Evolutionary conservation across 495 filamentous ascomycete species (phyloP).

Genomic region (Immersiella caudata): DNA sequence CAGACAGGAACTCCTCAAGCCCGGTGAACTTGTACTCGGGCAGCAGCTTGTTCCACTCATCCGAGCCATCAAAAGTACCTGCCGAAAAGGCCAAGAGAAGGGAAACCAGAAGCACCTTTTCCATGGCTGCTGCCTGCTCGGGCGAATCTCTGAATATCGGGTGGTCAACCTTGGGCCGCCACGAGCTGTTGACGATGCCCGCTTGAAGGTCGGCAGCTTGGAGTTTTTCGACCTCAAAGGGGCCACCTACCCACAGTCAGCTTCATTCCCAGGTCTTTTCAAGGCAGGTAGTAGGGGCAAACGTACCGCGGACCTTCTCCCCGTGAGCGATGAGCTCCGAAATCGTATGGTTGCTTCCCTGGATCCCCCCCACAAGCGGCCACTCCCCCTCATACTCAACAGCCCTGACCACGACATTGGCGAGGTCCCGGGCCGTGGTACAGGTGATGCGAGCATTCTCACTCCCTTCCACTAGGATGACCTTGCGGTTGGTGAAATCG

Average conservation of each 20-base stretch:
- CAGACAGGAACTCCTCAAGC: slow-evolving; percentile 50
- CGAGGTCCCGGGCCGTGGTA: slow-evolving; percentile 53
- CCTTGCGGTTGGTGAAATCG: slow-evolving; percentile 54
- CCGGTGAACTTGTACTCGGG: slow-evolving; percentile 55
- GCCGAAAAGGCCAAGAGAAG: slow-evolving; percentile 45
- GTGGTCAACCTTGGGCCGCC: slow-evolving; percentile 47
- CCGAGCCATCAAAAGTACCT: slow-evolving; percentile 48
- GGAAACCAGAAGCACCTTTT: slow-evolving; percentile 39
- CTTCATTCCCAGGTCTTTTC: too few species aligned
- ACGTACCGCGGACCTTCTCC: slow-evolving; percentile 53
- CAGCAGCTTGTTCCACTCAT: slow-evolving; percentile 57
- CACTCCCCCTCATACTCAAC: slow-evolving; percentile 59
- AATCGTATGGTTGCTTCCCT: slow-evolving; percentile 48
- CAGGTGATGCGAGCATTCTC: slow-evolving; percentile 48
- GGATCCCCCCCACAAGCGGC: slow-evolving; percentile 58
- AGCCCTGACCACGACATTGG: slow-evolving; percentile 51
- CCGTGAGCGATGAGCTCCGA: slow-evolving; percentile 49
- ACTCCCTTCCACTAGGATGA: slow-evolving; percentile 52
- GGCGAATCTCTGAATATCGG: slow-evolving; percentile 38
- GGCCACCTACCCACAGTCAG: too few species aligned
- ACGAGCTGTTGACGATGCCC: slow-evolving; percentile 49
- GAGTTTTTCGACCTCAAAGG: background rate
- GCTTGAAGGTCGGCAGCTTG: background rate
- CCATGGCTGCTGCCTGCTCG: slow-evolving; percentile 42
- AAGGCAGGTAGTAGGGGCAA: background rate